Evolutionary conservation across 2,329 filamentous ascomycete genomes (phyloP).

Genomic region (Cylindrodendrum hubeiense): DNA sequence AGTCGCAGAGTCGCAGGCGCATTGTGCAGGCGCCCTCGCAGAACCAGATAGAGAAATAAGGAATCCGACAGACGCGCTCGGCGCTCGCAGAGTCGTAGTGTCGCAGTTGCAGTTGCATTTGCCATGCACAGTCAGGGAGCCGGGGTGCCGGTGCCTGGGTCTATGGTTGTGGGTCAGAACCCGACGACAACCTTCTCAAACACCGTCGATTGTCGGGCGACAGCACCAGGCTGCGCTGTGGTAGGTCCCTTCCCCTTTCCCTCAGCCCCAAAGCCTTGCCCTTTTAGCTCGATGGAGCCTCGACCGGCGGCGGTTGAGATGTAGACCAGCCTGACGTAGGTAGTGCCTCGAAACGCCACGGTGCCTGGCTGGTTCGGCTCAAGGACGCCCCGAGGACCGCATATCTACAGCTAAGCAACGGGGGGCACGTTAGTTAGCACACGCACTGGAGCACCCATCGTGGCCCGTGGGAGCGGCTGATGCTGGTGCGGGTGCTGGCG

Average conservation of each 20-base stretch:
- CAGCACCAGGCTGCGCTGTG: background rate
- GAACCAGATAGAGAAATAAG: constrained; percentile 9
- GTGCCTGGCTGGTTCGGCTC: constrained; percentile 4
- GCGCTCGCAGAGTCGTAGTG: constrained; percentile 16
- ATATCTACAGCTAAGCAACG: background rate
- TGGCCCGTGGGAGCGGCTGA: too few species aligned
- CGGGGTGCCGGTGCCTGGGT: background rate
- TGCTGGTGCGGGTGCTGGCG: background rate
- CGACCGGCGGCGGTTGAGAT: background rate
- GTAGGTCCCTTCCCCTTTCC: background rate
- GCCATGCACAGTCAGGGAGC: background rate
- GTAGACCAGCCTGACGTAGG: background rate
- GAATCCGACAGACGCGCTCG: constrained; percentile 7
- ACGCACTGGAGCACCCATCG: too few species aligned
- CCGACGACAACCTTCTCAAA: background rate
- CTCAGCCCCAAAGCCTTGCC: background rate
- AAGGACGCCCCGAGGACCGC: background rate
- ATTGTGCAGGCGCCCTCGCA: constrained; percentile 1
- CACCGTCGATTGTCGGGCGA: background rate
- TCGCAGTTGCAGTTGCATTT: constrained; percentile 10
- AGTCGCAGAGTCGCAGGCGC: background rate
- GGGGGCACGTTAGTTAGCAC: too few species aligned
- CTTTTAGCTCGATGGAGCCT: background rate
- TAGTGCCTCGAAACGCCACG: background rate
- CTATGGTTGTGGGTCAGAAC: background rate